A percentile compares a stretch with the other conserved stretches of the same genome.
Evolutionary conservation across 306 rosid species (phyloP).

Genomic region (Nissolia schottii): DNA sequence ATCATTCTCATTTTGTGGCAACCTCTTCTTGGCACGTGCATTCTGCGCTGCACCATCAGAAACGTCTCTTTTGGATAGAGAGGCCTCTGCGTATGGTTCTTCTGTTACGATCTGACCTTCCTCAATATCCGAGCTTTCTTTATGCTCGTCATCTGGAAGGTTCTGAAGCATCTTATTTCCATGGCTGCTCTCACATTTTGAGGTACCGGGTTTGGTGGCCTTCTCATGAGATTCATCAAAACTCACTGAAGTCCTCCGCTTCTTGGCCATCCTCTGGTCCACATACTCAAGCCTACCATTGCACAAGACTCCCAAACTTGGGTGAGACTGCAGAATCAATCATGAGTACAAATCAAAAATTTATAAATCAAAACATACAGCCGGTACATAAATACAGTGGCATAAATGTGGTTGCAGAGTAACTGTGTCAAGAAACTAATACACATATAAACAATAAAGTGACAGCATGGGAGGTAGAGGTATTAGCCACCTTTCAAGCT

Average conservation of each 20-base stretch:
- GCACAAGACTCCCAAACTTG: constrained; percentile 33
- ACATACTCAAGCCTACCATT: constrained; percentile 33
- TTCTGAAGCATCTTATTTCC: constrained; percentile 24
- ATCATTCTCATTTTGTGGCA: constrained; percentile 1
- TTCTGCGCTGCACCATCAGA: constrained; percentile 21
- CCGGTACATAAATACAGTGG: neutral
- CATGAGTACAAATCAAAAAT: constrained; percentile 32
- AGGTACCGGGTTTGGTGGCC: constrained; percentile 6
- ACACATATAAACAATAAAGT: constrained; percentile 6
- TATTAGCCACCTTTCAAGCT: neutral
- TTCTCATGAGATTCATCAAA: constrained; percentile 24
- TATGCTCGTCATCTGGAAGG: constrained; percentile 25
- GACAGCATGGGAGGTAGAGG: neutral
- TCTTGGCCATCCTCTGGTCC: constrained; percentile 34
- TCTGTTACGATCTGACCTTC: constrained; percentile 55
- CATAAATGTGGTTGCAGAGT: neutral
- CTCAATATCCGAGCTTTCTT: constrained; percentile 44
- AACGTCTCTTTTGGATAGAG: constrained; percentile 27
- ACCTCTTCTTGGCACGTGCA: constrained; percentile 19
- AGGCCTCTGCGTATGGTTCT: constrained; percentile 21
- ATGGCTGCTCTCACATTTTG: constrained; percentile 14
- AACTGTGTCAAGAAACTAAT: neutral
- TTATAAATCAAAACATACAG: constrained; percentile 17
- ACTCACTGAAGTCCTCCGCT: constrained; percentile 23
- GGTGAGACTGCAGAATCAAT: constrained; percentile 50